Evolutionary conservation across 2,329 filamentous ascomycete genomes (phyloP).

Genomic region (Phaeomoniella chlamydospora): DNA sequence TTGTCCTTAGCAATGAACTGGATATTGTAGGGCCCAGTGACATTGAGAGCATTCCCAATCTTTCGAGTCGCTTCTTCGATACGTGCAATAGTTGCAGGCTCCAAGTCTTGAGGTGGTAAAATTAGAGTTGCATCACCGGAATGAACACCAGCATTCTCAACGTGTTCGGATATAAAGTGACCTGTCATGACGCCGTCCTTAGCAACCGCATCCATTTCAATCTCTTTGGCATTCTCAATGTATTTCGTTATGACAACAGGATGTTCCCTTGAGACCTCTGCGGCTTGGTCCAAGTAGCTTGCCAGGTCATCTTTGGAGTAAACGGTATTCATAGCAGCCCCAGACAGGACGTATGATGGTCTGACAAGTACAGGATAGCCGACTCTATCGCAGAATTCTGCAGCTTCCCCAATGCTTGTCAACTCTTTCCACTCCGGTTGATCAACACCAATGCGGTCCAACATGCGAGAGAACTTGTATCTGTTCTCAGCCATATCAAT

Average conservation of each 20-base stretch:
- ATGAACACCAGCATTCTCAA: constrained; percentile 96
- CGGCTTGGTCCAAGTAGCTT: constrained; percentile 77
- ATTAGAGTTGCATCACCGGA: constrained; percentile 96
- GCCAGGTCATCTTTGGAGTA: constrained; percentile 90
- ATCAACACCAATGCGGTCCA: constrained; percentile 86
- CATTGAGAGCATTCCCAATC: constrained; percentile 85
- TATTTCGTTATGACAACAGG: constrained; percentile 99
- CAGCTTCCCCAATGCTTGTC: constrained; percentile 85
- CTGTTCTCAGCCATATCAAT: constrained; percentile 95
- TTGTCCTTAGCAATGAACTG: constrained; percentile 99
- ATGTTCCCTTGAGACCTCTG: constrained; percentile 84
- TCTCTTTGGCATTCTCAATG: constrained; percentile 98
- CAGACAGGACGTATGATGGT: constrained; percentile 91
- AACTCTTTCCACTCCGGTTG: constrained; percentile 97
- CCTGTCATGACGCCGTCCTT: constrained; percentile 78
- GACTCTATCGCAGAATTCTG: constrained; percentile 73
- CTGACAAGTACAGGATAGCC: constrained; percentile 88
- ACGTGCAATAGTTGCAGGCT: constrained; percentile 71
- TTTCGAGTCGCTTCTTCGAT: constrained; percentile 93
- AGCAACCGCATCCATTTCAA: constrained; percentile 98
- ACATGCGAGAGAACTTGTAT: constrained; percentile 97
- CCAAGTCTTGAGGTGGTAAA: constrained; percentile 83
- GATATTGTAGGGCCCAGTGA: constrained; percentile 96
- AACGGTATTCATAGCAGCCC: constrained; percentile 97
- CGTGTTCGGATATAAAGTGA: constrained; percentile 96